Conservation (phyloP, 1,284 basidiomycete species). For the Puccinia triticina region DNA sequence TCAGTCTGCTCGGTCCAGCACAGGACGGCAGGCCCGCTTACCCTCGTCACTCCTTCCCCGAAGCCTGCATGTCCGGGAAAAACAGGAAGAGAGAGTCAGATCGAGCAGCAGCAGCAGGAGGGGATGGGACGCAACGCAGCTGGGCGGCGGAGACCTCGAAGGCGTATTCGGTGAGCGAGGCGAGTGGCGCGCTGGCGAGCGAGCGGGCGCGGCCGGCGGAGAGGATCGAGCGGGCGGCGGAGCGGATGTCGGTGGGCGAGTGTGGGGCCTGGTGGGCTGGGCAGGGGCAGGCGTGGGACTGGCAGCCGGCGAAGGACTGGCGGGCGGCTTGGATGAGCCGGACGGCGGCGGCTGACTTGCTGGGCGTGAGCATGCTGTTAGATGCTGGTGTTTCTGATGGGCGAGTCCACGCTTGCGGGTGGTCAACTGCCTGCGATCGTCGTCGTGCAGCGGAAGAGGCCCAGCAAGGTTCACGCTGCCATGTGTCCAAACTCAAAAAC, state of each 20-base stretch:
- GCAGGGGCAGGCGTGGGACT: constrained; percentile 51
- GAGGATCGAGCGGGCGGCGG: constrained; percentile 45
- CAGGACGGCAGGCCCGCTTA: too few species aligned
- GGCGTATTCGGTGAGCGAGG: constrained; percentile 82
- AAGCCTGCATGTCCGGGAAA: constrained; percentile 53
- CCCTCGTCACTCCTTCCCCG: constrained; percentile 59
- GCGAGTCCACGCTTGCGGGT: constrained; percentile 67
- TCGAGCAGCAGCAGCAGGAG: not conserved
- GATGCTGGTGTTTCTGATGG: constrained; percentile 64
- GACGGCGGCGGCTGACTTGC: constrained; percentile 9
- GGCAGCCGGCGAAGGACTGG: constrained; percentile 47
- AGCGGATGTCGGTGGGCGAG: constrained; percentile 45
- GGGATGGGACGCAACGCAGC: constrained; percentile 5
- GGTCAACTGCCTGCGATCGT: too few species aligned
- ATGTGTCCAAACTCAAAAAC: too few species aligned
- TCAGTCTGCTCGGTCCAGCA: too few species aligned
- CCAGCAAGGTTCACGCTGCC: too few species aligned
- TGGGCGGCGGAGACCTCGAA: constrained; percentile 73
- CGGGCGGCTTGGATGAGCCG: constrained; percentile 50
- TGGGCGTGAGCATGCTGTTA: constrained; percentile 68
- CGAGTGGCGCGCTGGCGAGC: constrained; percentile 70
- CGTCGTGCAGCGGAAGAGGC: constrained; percentile 59
- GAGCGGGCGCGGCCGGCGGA: constrained; percentile 52
- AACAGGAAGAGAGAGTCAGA: not conserved
- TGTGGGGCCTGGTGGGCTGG: constrained; percentile 45